Conservation (phyloP, 176 grass and related monocot species). For the Musa beccarii region DNA sequence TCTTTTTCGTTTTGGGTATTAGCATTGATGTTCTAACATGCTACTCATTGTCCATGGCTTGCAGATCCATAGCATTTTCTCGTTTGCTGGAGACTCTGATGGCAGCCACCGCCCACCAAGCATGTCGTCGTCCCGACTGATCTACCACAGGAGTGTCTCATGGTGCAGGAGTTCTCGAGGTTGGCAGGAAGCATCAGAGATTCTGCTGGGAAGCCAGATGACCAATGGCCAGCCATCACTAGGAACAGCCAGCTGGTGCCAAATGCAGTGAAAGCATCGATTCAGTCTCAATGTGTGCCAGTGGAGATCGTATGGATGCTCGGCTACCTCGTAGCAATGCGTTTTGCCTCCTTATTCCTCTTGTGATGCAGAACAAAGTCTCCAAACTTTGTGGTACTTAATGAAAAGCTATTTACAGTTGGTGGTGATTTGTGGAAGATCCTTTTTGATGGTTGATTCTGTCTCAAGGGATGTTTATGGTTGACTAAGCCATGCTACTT, state of each 20-base stretch:
- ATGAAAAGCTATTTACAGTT: too few relatives aligned
- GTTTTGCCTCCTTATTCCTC: too few relatives aligned
- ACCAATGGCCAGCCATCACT: slow-evolving; percentile 54
- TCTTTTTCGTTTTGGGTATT: too few relatives aligned
- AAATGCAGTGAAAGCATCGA: slow-evolving; percentile 59
- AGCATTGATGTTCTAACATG: too few relatives aligned
- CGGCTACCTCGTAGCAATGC: too few relatives aligned
- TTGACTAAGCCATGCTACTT: too few relatives aligned
- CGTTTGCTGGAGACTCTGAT: slow-evolving; percentile 33
- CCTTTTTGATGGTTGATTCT: too few relatives aligned
- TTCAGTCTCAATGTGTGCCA: slow-evolving; percentile 35
- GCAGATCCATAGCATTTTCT: slow-evolving; percentile 51
- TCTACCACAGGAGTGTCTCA: slow-evolving; percentile 62
- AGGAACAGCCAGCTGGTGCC: slow-evolving; percentile 65
- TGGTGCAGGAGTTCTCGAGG: slow-evolving; percentile 59
- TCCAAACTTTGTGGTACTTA: background rate
- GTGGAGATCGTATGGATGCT: slow-evolving; percentile 24
- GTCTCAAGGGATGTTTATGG: too few relatives aligned
- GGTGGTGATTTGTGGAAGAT: too few relatives aligned
- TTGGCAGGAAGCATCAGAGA: slow-evolving; percentile 48
- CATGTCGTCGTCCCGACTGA: slow-evolving; percentile 22
- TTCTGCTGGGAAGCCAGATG: slow-evolving; percentile 40
- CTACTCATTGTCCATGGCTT: background rate
- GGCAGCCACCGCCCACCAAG: too few relatives aligned
- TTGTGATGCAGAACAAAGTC: background rate